Base-by-base conservation (phyloP, 2,329 filamentous ascomycete genomes). In the Diplocarpon mali region DNA sequence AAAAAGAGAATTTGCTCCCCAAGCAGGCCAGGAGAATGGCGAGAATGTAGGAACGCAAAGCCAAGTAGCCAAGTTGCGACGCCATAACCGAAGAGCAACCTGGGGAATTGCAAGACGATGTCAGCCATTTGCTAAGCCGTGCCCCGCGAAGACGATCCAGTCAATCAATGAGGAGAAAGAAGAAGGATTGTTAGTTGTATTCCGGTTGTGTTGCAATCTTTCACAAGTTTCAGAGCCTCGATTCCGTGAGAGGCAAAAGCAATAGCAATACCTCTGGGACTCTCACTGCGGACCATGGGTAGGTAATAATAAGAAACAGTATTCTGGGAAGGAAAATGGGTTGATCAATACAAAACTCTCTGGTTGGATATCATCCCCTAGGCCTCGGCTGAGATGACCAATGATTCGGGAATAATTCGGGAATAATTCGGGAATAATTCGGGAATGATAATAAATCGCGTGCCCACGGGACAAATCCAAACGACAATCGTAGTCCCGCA, bases 21-120 rank as follows among this genome's bases (percentile, higher is more conserved):
- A 65, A 67, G 50, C 64, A 67, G 40, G 62, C 58, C 15, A 66
- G 50, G 7, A 69, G 53, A 29, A 67, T 62, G 9, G 64, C 37
- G 1, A 67, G 29, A 42, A 65, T 49, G 13, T 66, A 0, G 75
- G 75, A 0, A 76, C 68, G 48, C 67, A 68, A 20, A 78, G 37
- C 70, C 74, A 79, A 40, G 68, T 43, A n/a, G 44, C 57, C 4
- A 61, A 20, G 32, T 58, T 60, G 30, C 58, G 48, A 35, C 46
- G 48, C 60, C 58, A 61, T 53, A 58, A 56, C 37, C 59, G 38
- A 20, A 48, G 47, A 12, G 45, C 46, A 20, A 61, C 53, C 60
- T 62, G 30, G 3, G n/a, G 20, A 3, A 24, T 32, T 32, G 30
- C n/a, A 14, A 5, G 30, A 9, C 11, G 30, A 32, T 47, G 36